Conservation (phyloP, 106 monocot species). For the Allium fistulosum region DNA sequence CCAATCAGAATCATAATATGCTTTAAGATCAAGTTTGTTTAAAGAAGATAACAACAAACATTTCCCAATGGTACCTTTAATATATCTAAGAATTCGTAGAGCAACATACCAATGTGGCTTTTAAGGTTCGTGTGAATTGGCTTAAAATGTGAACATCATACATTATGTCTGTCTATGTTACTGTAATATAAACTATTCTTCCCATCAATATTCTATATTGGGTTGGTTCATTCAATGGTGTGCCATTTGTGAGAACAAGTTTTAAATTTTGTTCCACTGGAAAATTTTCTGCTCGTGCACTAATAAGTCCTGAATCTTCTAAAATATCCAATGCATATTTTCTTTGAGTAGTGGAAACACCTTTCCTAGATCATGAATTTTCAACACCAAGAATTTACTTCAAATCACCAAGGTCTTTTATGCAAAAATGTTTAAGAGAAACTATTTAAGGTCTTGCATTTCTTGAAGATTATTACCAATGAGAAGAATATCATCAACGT, state of each 20-base stretch:
- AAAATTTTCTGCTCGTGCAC: not conserved
- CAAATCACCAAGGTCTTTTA: too few species aligned
- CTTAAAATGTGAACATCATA: not conserved
- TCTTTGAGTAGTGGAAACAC: not conserved
- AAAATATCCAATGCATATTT: slow-evolving; percentile 7
- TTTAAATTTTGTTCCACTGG: slow-evolving; percentile 4
- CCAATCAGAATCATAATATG: not conserved
- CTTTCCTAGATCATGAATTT: not conserved
- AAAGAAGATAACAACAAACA: not conserved
- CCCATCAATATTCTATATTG: not conserved
- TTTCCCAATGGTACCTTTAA: not conserved
- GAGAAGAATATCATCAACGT: not conserved
- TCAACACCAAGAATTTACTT: not conserved
- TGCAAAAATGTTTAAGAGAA: not conserved
- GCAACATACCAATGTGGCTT: not conserved
- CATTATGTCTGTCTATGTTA: not conserved
- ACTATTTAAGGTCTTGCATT: not conserved
- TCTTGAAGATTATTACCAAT: not conserved
- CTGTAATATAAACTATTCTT: not conserved
- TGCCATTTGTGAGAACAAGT: not conserved
- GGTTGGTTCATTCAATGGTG: slow-evolving; percentile 2
- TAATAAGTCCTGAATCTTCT: too few species aligned
- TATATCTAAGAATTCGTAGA: not conserved
- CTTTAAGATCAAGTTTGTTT: not conserved
- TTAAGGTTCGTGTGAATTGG: slow-evolving; percentile 2